Base-by-base conservation (phyloP, 1,284 basidiomycete genomes). In the Cryptococcus sp. region DNA sequence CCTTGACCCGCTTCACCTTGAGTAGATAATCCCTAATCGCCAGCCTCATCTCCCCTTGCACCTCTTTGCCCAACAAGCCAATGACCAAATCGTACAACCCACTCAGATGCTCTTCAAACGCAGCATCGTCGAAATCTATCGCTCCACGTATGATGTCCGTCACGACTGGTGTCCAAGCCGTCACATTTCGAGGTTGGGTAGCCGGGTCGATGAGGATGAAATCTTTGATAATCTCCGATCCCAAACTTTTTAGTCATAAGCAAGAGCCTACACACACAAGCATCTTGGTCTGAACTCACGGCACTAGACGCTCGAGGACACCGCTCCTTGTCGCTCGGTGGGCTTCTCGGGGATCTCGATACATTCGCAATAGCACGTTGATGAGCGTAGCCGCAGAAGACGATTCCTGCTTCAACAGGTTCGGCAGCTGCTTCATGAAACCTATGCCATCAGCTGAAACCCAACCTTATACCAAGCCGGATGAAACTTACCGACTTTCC, bases 371-470 rank as follows among this genome's bases (percentile, higher is more conserved):
- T 36, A 98, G 76, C 3, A 97, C 83, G 62, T 92, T 89, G 41
- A 99, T 91, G 36, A 98, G 78, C 0, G 93, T 98, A 4, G 94
- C 83, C 26, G 95, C 97, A 62, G 91, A 93, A 51, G 87, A 92
- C 24, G 93, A 97, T 74, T 99, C 97, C 68, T 99, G 95, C 74
- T 98, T 97, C 52, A 99, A 77, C 41, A 99, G 79, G 73, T 99
- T 99, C 0, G 95, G 95, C 32, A 99, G 75, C 71, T 99, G 97
- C 71, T 97, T 97, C 95, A 99, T 99, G 76, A 99, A 99, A 2
- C 94, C 92, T 93, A 47, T n/a, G 14, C n/a, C 10, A 23, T 47
- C 46, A 47, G 38, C 38, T 23, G n/a, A 14, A 4, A 32, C 12
- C 21, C n/a, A n/a, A n/a, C n/a, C n/a, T n/a, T n/a, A 44, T 50